A percentile compares a stretch with the other conserved stretches of the same genome.
Evolutionary conservation across 345 rosid genomes (phyloP).

Genomic region (Heritiera littoralis): DNA sequence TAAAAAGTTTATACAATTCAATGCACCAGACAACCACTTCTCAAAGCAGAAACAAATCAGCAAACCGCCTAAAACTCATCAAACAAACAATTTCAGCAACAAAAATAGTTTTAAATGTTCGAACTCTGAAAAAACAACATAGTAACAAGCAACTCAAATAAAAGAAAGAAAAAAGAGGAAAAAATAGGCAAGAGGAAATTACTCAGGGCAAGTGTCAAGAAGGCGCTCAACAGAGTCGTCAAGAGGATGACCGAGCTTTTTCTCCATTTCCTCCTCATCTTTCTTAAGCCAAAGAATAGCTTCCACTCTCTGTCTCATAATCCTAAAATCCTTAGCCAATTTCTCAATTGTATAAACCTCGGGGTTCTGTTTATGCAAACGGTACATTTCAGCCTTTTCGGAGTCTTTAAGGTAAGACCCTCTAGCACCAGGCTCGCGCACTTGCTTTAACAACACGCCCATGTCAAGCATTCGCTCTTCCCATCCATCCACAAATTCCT

Average conservation of each 20-base stretch:
- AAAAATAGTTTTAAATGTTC: neutral
- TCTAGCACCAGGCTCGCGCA: slow-evolving; percentile 84
- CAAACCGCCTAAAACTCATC: neutral
- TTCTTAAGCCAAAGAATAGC: slow-evolving; percentile 95
- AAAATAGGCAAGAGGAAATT: slow-evolving; percentile 23
- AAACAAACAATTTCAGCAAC: neutral
- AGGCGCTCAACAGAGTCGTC: slow-evolving; percentile 88
- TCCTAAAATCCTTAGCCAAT: slow-evolving; percentile 90
- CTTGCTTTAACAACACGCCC: slow-evolving; percentile 67
- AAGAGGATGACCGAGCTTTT: slow-evolving; percentile 74
- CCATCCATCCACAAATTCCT: slow-evolving; percentile 62
- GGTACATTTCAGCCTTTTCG: slow-evolving; percentile 95
- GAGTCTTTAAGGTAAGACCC: slow-evolving; percentile 89
- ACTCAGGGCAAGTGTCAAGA: slow-evolving; percentile 92
- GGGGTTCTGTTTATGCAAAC: slow-evolving; percentile 81
- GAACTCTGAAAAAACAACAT: neutral
- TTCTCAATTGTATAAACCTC: slow-evolving; percentile 75
- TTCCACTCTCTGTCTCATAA: slow-evolving; percentile 96
- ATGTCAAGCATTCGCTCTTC: slow-evolving; percentile 53
- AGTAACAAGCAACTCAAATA: neutral
- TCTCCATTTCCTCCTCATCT: slow-evolving; percentile 90
- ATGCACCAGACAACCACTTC: slow-evolving; percentile 2
- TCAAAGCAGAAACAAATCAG: neutral
- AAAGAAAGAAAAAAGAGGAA: neutral
- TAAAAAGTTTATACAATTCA: neutral